Base-by-base conservation (phyloP, 441 rosid species). In the Bruguiera hainesii region DNA sequence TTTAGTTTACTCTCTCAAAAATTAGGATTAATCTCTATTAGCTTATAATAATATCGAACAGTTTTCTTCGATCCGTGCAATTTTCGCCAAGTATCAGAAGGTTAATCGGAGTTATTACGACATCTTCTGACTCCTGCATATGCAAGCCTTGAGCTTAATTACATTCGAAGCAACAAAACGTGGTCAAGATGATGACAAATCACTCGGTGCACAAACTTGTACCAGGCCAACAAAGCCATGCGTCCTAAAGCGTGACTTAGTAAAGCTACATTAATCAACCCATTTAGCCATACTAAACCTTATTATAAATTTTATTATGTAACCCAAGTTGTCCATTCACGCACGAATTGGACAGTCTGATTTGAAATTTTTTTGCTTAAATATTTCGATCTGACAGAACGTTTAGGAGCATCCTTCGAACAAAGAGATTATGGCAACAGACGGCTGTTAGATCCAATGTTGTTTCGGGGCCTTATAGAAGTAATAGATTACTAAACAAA, bases 371-470 rank as follows among this genome's bases (percentile, higher is more conserved):
- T 1, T 8, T 4, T 51, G 25, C 62, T 28, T 35, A 23, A n/a
- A 18, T 18, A 13, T 56, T 46, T 64, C 53, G n/a, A 26, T 30
- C 81, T 68, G 80, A 71, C 81, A 66, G 52, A 60, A 55, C 20
- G 11, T 48, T 53, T 15, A 60, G 56, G 74, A 70, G 83, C 72
- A 83, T 79, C 79, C 77, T 76, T 86, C 79, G 81, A 81, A 75
- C 56, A 37, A 72, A 67, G 88, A 78, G 86, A 78, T 66, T 79
- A 70, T 71, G 76, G 29, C 60, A 57, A 57, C 49, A 63, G 67
- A 66, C 51, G 55, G 56, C 60, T 28, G 76, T 60, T 74, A 69
- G 85, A 88, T 83, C 89, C 88, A 73, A 83, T 71, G 84, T 71
- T 76, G 64, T 63, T 51, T 70, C 7, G 9, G 20, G 28, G 15